These are phyloP conservation scores for Graphiopsis chlorocephala DNA, from an alignment of 2,329 filamentous ascomycete species.

Conservation along the genomic window DNA sequence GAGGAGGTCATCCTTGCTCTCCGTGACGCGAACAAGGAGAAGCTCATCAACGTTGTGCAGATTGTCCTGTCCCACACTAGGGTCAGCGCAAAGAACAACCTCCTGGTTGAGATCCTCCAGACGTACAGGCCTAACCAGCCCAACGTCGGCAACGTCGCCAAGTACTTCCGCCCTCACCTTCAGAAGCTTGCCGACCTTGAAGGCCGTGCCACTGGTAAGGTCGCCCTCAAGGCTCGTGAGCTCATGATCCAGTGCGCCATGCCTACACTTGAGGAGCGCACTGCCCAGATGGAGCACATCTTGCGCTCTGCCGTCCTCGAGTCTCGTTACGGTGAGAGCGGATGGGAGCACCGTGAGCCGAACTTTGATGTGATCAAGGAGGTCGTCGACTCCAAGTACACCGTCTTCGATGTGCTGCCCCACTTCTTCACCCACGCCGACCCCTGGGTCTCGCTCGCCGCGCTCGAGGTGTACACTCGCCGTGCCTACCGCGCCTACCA, in stretches of 20 bases:
- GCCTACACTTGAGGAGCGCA: constrained; percentile 91
- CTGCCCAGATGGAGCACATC: constrained; percentile 97
- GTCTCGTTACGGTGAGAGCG: constrained; percentile 94
- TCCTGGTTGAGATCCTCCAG: constrained; percentile 86
- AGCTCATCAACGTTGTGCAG: constrained; percentile 78
- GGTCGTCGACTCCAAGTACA: constrained; percentile 97
- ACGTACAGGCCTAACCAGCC: constrained; percentile 95
- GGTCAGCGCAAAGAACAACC: constrained; percentile 88
- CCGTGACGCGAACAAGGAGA: constrained; percentile 94
- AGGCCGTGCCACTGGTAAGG: constrained; percentile 83
- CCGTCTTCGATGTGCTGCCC: constrained; percentile 92
- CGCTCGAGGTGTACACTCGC: constrained; percentile 93
- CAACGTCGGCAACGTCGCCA: constrained; percentile 80
- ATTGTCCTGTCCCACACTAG: constrained; percentile 91
- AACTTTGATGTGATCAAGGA: constrained; percentile 90
- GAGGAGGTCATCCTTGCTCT: constrained; percentile 92
- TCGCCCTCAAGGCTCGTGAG: constrained; percentile 94
- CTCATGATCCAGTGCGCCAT: constrained; percentile 96
- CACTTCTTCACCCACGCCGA: constrained; percentile 95
- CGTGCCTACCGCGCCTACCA: constrained; percentile 96
- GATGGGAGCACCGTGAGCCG: constrained; percentile 93
- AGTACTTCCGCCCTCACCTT: constrained; percentile 78
- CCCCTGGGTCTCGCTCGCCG: constrained; percentile 88
- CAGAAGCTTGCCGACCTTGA: constrained; percentile 88
- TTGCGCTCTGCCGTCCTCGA: constrained; percentile 92